Evolutionary conservation across 2,329 filamentous ascomycete species (phyloP), one percentile per base, ranked within the genome.

Genomic region (Colletotrichum godetiae): DNA sequence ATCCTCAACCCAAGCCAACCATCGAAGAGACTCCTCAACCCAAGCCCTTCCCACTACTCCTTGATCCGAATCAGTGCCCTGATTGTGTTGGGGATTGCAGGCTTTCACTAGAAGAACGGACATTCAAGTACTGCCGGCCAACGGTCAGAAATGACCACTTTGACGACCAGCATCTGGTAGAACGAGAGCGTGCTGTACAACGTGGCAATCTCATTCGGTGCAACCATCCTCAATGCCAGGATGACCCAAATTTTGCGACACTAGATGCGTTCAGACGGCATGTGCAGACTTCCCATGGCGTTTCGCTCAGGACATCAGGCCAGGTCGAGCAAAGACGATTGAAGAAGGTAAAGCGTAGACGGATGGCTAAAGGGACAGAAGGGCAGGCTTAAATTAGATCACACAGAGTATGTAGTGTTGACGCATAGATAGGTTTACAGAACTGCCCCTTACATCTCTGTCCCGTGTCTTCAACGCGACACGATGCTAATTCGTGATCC

Each of bases 81-180:
- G 70, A 75, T 29, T 78, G 64, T 24, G 76, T 78, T 67, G 59
- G 74, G 27, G 62, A 78, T 53, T 31, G 64, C 15, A 64, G 64
- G 10, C 70, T 76, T 33, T 62, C 68, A 13, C 29, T 72, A 49
- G 29, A 74, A 67, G 74, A 73, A 58, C 67, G 69, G 19, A 76
- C 64, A 19, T 76, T 76, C 60, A 53, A 49, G 56, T 75, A 74
- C 37, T 71, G 65, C 56, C 61, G 74, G n/a, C 69, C 66, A 8
- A 68, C 71, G 42, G 58, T 75, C 35, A 74, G 73, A 55, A 78
- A 78, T 63, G 61, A 78, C 69, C 68, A 78, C 68, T 78, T 78
- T 61, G 73, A 78, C 52, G 55, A 75, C 62, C 52, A 75, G 27
- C 64, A 79, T 66, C 59, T 79, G 4, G 57, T 67, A 67, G 56